A percentile compares a stretch with the other conserved stretches of the same genome.
These are phyloP conservation scores for Trypanosoma mega DNA, from an alignment of 208 protist genomes.

Conservation along the genomic window DNA sequence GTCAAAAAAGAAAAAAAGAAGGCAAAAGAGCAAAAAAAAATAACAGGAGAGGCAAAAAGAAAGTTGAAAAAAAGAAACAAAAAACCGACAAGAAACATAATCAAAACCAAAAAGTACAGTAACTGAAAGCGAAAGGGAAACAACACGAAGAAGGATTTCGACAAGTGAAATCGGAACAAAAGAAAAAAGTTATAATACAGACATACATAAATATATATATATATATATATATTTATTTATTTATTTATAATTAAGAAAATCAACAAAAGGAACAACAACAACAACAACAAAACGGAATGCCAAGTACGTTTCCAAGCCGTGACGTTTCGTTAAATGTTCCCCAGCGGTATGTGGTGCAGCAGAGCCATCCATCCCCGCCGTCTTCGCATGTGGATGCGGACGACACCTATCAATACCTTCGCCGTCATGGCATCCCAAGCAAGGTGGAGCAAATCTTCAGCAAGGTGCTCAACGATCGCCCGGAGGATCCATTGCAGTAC, in stretches of 20 bases:
- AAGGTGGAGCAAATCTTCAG: constrained; percentile 54
- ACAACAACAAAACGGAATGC: constrained; percentile 1
- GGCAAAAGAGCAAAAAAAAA: too few species aligned
- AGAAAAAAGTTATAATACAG: too few species aligned
- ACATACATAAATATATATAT: too few species aligned
- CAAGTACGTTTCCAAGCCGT: not conserved
- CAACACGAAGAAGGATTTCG: too few species aligned
- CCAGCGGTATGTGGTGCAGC: constrained; percentile 5
- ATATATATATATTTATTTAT: not conserved
- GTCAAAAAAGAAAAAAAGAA: too few species aligned
- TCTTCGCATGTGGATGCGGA: constrained; percentile 5
- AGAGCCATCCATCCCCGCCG: constrained; percentile 14
- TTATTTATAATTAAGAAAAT: not conserved
- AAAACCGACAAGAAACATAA: too few species aligned
- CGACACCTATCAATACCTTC: constrained; percentile 21
- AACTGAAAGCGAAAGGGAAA: too few species aligned
- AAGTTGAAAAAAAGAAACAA: too few species aligned
- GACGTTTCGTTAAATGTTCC: not conserved
- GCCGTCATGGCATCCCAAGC: constrained; percentile 9
- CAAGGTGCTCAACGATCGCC: constrained; percentile 39
- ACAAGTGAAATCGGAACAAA: too few species aligned
- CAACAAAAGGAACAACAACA: too few species aligned
- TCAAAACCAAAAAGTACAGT: too few species aligned
- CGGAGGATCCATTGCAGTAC: constrained; percentile 45
- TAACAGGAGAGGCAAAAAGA: too few species aligned